Base-by-base conservation (phyloP, 345 rosid species). In the Cardiospermum halicacabum region DNA sequence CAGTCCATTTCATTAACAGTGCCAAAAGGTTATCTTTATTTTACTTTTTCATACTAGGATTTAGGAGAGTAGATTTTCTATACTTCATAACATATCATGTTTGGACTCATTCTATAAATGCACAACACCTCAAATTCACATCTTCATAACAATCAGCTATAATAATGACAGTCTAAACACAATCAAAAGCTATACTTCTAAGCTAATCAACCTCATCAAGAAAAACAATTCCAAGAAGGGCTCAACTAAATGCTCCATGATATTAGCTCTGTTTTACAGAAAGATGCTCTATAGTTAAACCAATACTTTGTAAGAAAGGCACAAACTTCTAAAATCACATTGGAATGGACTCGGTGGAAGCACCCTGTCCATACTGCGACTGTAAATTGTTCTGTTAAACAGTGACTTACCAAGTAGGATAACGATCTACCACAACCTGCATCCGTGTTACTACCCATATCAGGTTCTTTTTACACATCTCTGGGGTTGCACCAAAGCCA, bases 401-500 rank as follows among this genome's bases (percentile, higher is more conserved):
- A 28, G 39, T 45, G 49, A 63, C 91, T 84, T 82, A 91, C 99
- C 98, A 89, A 57, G 93, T 86, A 47, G 98, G 99, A 78, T 95
- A 95, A 51, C 85, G 85, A 74, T 95, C 98, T 24, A 91, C 85
- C n/a, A 85, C 84, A 67, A 89, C 89, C 78, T 91, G 96, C 96
- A 91, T 95, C 39, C 89, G 83, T 19, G 94, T 71, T 22, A 95
- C 96, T 34, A 95, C 99, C 99, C 99, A 95, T 74, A 91, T 91
- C 66, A 95, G 76, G 64, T 95, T 86, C 81, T 80, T 83, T 84
- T 86, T 95, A 60, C 72, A 72, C 99, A 95, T 95, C 78, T 88
- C 98, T 27, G 98, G 96, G 11, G 99, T 95, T 55, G 99, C 71
- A 73, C 97, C 99, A 78, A 95, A 95, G 47, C 97, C 96, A 75